These are phyloP conservation scores for Solanum stenotomum DNA, from an alignment of 257 asterid species.

Conservation along the genomic window DNA sequence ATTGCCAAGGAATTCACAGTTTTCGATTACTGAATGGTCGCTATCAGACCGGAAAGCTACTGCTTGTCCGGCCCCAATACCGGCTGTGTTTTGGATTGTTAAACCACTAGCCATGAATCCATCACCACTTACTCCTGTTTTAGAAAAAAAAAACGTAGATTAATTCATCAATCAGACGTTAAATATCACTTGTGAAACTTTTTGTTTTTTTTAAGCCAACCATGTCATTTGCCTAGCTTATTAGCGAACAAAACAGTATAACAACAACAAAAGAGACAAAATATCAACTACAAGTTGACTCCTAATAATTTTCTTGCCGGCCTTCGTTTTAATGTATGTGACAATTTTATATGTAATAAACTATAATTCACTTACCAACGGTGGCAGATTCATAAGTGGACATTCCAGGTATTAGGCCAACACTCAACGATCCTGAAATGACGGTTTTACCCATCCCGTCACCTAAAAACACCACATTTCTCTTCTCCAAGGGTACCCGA, in stretches of 20 bases:
- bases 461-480: background rate
- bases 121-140: slow-evolving; percentile 38
- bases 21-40: slow-evolving; percentile 31
- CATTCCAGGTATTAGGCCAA: background rate
- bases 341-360: background rate
- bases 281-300: background rate
- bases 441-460: slow-evolving; percentile 5
- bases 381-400: background rate
- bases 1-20: slow-evolving; percentile 44
- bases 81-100: slow-evolving; percentile 42
- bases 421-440: background rate
- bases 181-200: background rate
- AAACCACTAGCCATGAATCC: slow-evolving; percentile 47
- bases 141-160: background rate
- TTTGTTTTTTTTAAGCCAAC: too few species aligned
- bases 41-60: slow-evolving; percentile 50
- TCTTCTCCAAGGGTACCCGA: background rate
- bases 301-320: too few species aligned
- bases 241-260: background rate
- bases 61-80: slow-evolving; percentile 39
- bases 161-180: background rate
- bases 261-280: background rate
- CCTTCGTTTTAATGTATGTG: background rate
- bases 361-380: background rate
- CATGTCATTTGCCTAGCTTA: too few species aligned